Conservation (phyloP, 23 red algal genomes). For the Gracilaria gracilis region DNA sequence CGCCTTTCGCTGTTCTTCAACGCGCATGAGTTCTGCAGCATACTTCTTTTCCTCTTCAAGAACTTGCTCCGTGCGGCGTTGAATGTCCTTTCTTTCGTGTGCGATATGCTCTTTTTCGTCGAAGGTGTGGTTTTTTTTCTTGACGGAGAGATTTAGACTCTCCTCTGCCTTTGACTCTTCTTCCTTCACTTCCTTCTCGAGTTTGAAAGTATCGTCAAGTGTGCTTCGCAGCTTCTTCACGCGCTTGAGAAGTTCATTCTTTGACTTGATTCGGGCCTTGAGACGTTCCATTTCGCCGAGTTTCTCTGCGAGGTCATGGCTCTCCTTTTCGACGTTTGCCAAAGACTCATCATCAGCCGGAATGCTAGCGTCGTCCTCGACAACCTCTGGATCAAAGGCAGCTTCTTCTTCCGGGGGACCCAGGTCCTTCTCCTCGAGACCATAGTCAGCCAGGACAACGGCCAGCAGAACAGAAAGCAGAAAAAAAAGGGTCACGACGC, state of each 20-base stretch:
- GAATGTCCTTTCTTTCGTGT: slow-evolving; percentile 42
- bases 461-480: background rate
- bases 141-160: slow-evolving; percentile 25
- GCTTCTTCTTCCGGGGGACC: slow-evolving; percentile 14
- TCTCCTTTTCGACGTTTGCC: slow-evolving; percentile 36
- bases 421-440: slow-evolving; percentile 32
- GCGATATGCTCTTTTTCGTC: slow-evolving; percentile 74
- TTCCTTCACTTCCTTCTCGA: slow-evolving; percentile 37
- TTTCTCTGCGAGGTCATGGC: slow-evolving; percentile 29
- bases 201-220: slow-evolving; percentile 37
- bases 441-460: slow-evolving; percentile 20
- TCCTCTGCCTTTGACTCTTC: slow-evolving; percentile 57
- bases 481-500: background rate
- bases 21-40: background rate
- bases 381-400: background rate
- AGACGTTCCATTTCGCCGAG: slow-evolving; percentile 50
- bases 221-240: slow-evolving; percentile 36
- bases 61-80: slow-evolving; percentile 40
- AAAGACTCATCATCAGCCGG: slow-evolving; percentile 61
- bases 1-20: slow-evolving; percentile 47
- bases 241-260: slow-evolving; percentile 62
- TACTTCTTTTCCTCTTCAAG: slow-evolving; percentile 51
- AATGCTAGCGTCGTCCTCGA: slow-evolving; percentile 28
- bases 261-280: slow-evolving; percentile 43
- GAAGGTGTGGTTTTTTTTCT: slow-evolving; percentile 59